phyloP scores from a whole-genome alignment of 2,329 filamentous ascomycete genomes.

The Verticillium zaregamsianum region DNA sequence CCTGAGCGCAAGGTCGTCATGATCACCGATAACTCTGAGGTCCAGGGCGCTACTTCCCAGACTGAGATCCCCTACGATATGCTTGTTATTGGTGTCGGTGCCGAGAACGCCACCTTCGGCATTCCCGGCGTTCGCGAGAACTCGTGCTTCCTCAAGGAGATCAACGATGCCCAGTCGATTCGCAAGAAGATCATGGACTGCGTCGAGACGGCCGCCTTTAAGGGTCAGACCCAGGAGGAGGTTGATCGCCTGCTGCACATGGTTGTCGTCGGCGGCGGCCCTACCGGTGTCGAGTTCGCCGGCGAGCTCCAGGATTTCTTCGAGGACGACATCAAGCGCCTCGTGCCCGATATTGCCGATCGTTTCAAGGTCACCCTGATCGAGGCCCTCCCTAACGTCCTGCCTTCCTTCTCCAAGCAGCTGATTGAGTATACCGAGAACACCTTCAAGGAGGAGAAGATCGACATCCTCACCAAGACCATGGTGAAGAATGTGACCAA shows the following conservation, averaged over 20 bases:
- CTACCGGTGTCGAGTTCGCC: slow-evolving; percentile 96
- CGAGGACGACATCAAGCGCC: slow-evolving; percentile 95
- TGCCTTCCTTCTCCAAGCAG: slow-evolving; percentile 98
- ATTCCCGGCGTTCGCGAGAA: slow-evolving; percentile 94
- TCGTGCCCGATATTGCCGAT: slow-evolving; percentile 90
- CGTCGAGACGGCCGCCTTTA: slow-evolving; percentile 97
- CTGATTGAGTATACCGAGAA: slow-evolving; percentile 99
- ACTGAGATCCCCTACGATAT: slow-evolving; percentile 97
- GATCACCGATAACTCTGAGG: slow-evolving; percentile 88
- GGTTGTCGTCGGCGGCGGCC: slow-evolving; percentile 91
- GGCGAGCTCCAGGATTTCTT: slow-evolving; percentile 99
- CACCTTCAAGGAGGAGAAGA: slow-evolving; percentile 98
- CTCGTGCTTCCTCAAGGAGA: slow-evolving; percentile 98
- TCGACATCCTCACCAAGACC: slow-evolving; percentile 95
- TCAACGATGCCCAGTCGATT: slow-evolving; percentile 90
- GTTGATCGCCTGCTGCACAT: slow-evolving; percentile 94
- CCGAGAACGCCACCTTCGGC: slow-evolving; percentile 97
- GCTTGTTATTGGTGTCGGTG: slow-evolving; percentile 94
- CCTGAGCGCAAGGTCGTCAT: slow-evolving; percentile 82
- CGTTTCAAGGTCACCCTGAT: slow-evolving; percentile 97
- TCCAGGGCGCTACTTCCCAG: slow-evolving; percentile 76
- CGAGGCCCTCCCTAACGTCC: slow-evolving; percentile 91
- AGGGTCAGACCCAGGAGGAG: slow-evolving; percentile 86
- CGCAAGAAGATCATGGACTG: slow-evolving; percentile 99
- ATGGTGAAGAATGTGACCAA: slow-evolving; percentile 98